A percentile compares a stretch with the other conserved stretches of the same genome.
phyloP scores from a whole-genome alignment of 2,329 filamentous ascomycete species.

The Colletotrichum tabaci region DNA sequence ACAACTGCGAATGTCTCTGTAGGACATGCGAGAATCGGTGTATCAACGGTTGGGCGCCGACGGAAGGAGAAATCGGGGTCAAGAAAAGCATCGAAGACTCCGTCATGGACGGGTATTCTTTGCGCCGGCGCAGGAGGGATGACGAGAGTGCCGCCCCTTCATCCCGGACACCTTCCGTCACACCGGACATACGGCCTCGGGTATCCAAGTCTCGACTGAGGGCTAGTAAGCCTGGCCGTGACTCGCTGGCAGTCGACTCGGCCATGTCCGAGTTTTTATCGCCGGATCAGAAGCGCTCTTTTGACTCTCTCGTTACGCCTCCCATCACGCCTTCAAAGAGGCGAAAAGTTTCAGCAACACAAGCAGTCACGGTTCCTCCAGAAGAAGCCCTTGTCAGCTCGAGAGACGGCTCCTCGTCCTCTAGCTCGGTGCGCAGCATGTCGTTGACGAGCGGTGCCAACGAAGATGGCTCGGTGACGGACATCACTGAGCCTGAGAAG shows the following conservation, averaged over 20 bases:
- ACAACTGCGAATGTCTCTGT: conserved; percentile 96
- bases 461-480: conserved; percentile 54
- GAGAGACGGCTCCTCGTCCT: conserved; percentile 59
- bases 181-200: conserved; percentile 45
- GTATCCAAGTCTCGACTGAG: conserved; percentile 47
- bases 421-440: conserved; percentile 48
- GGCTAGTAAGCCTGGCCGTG: conserved; percentile 45
- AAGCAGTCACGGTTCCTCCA: conserved; percentile 30
- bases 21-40: conserved; percentile 83
- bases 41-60: conserved; percentile 86
- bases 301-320: conserved; percentile 65
- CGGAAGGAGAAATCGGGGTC: conserved; percentile 61
- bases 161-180: conserved; percentile 69
- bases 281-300: conserved; percentile 55
- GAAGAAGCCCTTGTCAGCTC: conserved; percentile 51
- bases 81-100: conserved; percentile 70
- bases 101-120: conserved; percentile 64
- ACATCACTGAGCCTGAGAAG: conserved; percentile 66
- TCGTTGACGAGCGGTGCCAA: conserved; percentile 52
- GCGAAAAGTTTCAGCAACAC: conserved; percentile 55
- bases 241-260: conserved; percentile 40
- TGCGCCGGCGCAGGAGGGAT: conserved; percentile 69
- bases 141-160: conserved; percentile 64
- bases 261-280: conserved; percentile 51
- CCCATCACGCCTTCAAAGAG: conserved; percentile 70